These are phyloP conservation scores for Atkinsonella hypoxylon DNA, from an alignment of 2,329 filamentous ascomycete genomes.

Conservation along the genomic window DNA sequence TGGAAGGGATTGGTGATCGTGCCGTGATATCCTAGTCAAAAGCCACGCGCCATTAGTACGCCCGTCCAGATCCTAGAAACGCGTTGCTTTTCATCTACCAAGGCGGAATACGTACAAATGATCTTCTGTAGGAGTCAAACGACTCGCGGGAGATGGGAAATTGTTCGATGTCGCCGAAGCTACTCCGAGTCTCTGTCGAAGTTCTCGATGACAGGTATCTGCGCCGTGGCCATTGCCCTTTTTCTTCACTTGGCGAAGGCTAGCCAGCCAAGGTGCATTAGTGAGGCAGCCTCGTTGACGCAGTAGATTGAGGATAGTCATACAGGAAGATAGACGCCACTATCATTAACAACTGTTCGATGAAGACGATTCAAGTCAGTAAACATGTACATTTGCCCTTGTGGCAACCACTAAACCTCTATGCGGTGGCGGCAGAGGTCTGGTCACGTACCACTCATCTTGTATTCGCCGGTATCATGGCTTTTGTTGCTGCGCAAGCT, in stretches of 20 bases:
- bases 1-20: constrained; percentile 57
- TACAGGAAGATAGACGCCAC: constrained; percentile 88
- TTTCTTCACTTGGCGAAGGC: constrained; percentile 84
- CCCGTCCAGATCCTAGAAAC: no score
- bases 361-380: constrained; percentile 2
- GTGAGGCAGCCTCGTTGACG: not conserved
- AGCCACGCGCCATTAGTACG: not conserved
- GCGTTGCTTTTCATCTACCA: not conserved
- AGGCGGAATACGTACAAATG: constrained; percentile 56
- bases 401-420: constrained; percentile 9
- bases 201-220: constrained; percentile 38
- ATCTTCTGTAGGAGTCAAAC: constrained; percentile 91
- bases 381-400: constrained; percentile 9
- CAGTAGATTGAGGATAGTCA: not conserved
- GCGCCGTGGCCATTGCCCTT: constrained; percentile 57
- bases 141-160: constrained; percentile 95
- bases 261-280: constrained; percentile 21
- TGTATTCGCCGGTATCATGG: constrained; percentile 60
- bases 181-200: constrained; percentile 45
- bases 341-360: constrained; percentile 81
- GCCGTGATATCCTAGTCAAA: constrained; percentile 71
- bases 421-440: not conserved
- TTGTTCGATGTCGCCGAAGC: constrained; percentile 73
- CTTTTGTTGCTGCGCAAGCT: constrained; percentile 49
- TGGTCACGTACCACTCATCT: constrained; percentile 58